These are phyloP conservation scores for Trametes villosa DNA, from an alignment of 768 basidiomycete genomes.

Conservation along the genomic window DNA sequence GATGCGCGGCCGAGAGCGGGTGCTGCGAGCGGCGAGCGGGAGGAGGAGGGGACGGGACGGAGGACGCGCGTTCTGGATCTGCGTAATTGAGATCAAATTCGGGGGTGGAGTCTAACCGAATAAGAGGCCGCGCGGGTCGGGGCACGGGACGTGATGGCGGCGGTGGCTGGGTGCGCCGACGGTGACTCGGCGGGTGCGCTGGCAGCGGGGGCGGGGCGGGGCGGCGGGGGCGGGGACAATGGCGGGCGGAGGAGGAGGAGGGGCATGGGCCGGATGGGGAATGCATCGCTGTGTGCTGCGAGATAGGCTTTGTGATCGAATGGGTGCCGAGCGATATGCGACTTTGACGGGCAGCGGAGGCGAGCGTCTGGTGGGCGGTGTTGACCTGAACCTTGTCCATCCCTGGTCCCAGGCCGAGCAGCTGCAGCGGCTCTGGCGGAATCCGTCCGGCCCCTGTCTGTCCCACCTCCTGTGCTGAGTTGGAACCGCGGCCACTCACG, in stretches of 20 bases:
- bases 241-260: not conserved
- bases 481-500: constrained; percentile 22
- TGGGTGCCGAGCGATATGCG: constrained; percentile 20
- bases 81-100: constrained; percentile 24
- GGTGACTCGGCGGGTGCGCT: constrained; percentile 16
- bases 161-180: constrained; percentile 7
- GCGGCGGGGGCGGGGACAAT: not conserved
- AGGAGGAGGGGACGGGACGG: constrained; percentile 10
- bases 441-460: constrained; percentile 27
- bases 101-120: constrained; percentile 16
- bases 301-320: constrained; percentile 23
- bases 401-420: not conserved
- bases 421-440: constrained; percentile 20
- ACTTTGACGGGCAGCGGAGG: constrained; percentile 1
- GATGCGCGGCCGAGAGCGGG: not conserved
- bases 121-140: constrained; percentile 10
- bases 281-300: too few relatives aligned
- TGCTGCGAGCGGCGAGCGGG: not conserved
- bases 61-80: constrained; percentile 18
- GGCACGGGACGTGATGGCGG: constrained; percentile 5
- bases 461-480: constrained; percentile 24
- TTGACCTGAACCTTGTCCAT: constrained; percentile 20
- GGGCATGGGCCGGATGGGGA: too few relatives aligned
- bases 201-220: not conserved
- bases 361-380: constrained; percentile 12